Percentiles rank a stretch among this genome's conserved stretches.
Evolutionary conservation across 2,329 filamentous ascomycete species (phyloP).

Genomic region (Knufia petricola): DNA sequence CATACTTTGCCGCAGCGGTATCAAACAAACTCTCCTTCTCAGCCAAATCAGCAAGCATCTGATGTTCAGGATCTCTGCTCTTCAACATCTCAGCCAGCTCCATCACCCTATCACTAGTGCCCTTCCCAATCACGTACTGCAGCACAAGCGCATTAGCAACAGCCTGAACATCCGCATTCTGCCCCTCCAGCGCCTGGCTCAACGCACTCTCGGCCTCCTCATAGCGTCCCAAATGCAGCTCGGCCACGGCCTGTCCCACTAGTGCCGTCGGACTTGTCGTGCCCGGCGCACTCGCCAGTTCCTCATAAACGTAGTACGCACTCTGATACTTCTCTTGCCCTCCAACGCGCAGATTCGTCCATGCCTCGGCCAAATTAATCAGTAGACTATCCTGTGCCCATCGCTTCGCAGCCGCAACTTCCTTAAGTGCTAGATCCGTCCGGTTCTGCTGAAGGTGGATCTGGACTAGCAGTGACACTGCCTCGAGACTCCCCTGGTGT

Average conservation of each 20-base stretch:
- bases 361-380: constrained; percentile 89
- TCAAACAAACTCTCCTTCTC: constrained; percentile 87
- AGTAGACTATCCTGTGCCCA: constrained; percentile 94
- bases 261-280: constrained; percentile 67
- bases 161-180: constrained; percentile 55
- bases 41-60: constrained; percentile 61
- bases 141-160: constrained; percentile 78
- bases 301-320: constrained; percentile 95
- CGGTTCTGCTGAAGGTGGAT: constrained; percentile 89
- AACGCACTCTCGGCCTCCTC: constrained; percentile 85
- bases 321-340: constrained; percentile 94
- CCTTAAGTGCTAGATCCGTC: constrained; percentile 80
- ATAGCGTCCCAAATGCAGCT: constrained; percentile 77
- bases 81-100: constrained; percentile 32
- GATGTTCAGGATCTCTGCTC: constrained; percentile 55
- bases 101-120: constrained; percentile 33
- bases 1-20: constrained; percentile 75
- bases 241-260: constrained; percentile 79
- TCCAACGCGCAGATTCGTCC: constrained; percentile 83
- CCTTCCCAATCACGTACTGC: constrained; percentile 64
- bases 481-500: constrained; percentile 72
- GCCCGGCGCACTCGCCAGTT: constrained; percentile 77
- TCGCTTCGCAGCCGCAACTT: constrained; percentile 73
- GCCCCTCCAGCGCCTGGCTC: constrained; percentile 66
- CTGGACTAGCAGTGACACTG: constrained; percentile 79